Evolutionary conservation across 257 asterid species (phyloP), one percentile per base, ranked within the genome.

Genomic region (Pogostemon cablin): DNA sequence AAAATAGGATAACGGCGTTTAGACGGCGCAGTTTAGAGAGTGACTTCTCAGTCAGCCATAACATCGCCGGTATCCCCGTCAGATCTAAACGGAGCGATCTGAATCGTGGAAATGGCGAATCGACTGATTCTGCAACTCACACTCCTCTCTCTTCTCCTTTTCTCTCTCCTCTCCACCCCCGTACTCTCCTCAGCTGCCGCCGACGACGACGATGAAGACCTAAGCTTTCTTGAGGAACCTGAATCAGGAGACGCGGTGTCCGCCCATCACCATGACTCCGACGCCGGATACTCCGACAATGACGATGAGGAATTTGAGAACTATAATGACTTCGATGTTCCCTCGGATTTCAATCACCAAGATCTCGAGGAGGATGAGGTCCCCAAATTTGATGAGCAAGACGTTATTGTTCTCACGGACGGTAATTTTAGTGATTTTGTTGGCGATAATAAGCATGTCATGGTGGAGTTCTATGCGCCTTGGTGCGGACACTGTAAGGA

Each of bases 401-500:
- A 93, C 78, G 96, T 91, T 56, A 81, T 83, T 57, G 93, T 91
- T 50, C 69, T 93, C 80, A 89, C 84, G 82, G 91, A 85, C 20
- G 59, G 93, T 1, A 93, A 87, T 83, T 91, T 93, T 56, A 91
- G 88, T 62, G 82, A 79, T 10, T 87, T 91, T 68, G 74, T 93
- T 2, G 87, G 71, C 6, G 86, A 80, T 10, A 87, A 89, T 68
- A 91, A 81, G 86, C 80, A 89, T 68, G 99, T 89, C 37, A 81
- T 93, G 99, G 96, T 91, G 78, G 99, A 93, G 71, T 93, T 93
- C 60, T 93, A 91, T 54, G 98, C 99, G 39, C 96, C 97, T 44
- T 93, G 99, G 99, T 93, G 99, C 67, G 96, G 98, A 3, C 99
- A 93, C 72, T 93, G 99, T 78, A 79, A 86, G 85, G 69, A 85